Conservation (phyloP, 768 basidiomycete genomes). For the Cystobasidium ongulense region DNA sequence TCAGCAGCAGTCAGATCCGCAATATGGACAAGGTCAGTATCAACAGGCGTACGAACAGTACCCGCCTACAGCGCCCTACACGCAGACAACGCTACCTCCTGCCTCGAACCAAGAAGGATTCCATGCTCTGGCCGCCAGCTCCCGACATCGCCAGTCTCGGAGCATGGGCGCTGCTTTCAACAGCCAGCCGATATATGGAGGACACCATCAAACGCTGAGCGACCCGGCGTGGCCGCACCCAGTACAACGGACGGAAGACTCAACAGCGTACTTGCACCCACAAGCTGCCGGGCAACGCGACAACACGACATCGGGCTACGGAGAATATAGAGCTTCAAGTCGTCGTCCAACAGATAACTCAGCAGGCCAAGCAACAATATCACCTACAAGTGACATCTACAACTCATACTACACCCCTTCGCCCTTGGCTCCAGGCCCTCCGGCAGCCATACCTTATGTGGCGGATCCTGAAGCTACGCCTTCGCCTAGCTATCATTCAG, state of each 20-base stretch:
- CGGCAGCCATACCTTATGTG: conserved; percentile 1
- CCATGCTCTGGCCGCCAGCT: background rate
- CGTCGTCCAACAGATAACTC: background rate
- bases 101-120: background rate
- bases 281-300: background rate
- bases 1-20: background rate
- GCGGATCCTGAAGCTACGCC: background rate
- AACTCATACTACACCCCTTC: background rate
- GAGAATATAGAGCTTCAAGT: background rate
- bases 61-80: background rate
- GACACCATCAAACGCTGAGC: background rate
- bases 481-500: conserved; percentile 15
- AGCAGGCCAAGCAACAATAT: background rate
- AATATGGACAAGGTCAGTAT: background rate
- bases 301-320: background rate
- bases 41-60: background rate
- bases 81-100: background rate
- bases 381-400: conserved; percentile 1
- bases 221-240: background rate
- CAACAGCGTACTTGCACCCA: background rate
- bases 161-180: background rate
- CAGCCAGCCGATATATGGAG: background rate
- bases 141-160: background rate
- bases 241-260: background rate
- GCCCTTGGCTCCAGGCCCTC: background rate